Percentiles rank a stretch among this genome's conserved stretches.
These are phyloP conservation scores for Dothideomycetes sp. DNA, from an alignment of 2,329 filamentous ascomycete genomes.

Conservation along the genomic window DNA sequence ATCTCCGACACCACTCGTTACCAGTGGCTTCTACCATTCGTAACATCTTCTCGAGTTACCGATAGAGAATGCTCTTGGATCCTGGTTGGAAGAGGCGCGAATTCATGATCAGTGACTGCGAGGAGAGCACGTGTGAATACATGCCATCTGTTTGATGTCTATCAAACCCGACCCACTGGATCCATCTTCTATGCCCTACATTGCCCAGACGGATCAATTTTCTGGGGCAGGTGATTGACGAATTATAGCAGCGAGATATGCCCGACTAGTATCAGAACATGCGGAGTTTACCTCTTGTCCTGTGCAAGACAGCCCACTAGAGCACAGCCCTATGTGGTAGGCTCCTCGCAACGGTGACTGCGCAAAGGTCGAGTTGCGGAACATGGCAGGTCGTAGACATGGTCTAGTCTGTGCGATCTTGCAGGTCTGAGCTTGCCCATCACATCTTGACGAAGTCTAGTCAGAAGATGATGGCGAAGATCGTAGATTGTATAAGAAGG, in stretches of 20 bases:
- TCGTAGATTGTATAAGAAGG: no score
- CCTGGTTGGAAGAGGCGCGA: no score
- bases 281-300: background rate
- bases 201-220: background rate
- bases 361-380: no score
- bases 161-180: background rate
- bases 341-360: background rate
- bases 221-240: background rate
- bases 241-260: background rate
- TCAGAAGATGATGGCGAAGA: background rate
- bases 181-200: background rate
- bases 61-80: no score
- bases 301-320: background rate
- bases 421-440: background rate
- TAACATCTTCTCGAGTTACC: no score
- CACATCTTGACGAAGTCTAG: background rate
- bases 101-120: no score
- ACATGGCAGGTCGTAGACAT: no score
- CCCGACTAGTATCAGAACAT: background rate
- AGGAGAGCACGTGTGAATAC: no score
- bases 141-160: no score
- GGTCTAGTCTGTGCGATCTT: background rate
- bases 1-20: no score
- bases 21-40: no score
- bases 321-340: background rate